Evolutionary conservation across 2,329 filamentous ascomycete species (phyloP), one percentile per base, ranked within the genome.

Genomic region (Nothopassalora personata): DNA sequence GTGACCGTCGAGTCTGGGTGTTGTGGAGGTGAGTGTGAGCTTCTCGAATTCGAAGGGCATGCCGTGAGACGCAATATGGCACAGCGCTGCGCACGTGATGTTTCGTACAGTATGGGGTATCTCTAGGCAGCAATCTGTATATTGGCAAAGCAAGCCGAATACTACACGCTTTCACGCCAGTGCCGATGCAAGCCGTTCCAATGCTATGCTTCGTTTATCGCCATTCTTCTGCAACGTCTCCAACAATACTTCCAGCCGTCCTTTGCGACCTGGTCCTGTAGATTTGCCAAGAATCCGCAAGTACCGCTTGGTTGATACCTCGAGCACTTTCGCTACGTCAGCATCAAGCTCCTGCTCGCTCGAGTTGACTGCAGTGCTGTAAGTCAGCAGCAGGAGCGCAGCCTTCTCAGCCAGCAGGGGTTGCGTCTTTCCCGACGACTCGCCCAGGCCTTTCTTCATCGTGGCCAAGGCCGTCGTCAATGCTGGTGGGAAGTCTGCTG

Each of bases 401-500:
- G 81, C 73, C 59, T 77, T 76, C 66, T 76, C 72, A 45, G 79
- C 77, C 54, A 84, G 66, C 31, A 70, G 69, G 3, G 63, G 58
- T 48, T 70, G 70, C 53, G 69, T 65, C 53, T 68, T 64, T n/a
- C 61, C 57, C 53, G 74, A 63, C 73, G 73, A 56, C 19, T 69
- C 63, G 63, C 76, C 50, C n/a, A 54, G 31, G 7, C 50, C 51
- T 9, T 31, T 43, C 68, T 82, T 86, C 62, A 97, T 73, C 49
- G 81, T 78, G 1, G 80, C 77, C 54, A 97, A 77, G 7, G 86
- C 82, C 59, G 83, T 80, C 53, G 85, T 83, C 61, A 97, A 76
- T 51, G 86, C 87, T 46, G 80, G 78, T 6, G 91, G 89, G 73
- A 96, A 96, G 4, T 86, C 83, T 7, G 86, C 79, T 2, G 88